Evolutionary conservation across 2,329 filamentous ascomycete species (phyloP), one percentile per base, ranked within the genome.

Genomic region (Aspergillus candidus): DNA sequence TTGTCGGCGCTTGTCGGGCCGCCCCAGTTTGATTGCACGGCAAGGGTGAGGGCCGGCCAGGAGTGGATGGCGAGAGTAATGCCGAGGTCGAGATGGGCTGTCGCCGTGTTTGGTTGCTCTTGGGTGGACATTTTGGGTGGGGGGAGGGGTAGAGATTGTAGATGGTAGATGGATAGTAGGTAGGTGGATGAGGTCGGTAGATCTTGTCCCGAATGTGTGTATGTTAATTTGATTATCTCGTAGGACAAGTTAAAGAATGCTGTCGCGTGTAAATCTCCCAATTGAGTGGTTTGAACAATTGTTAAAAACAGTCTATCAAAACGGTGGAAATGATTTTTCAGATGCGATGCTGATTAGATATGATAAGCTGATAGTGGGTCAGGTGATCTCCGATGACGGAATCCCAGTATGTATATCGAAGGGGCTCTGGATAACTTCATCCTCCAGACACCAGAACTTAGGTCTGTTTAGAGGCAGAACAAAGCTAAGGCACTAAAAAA

Each of bases 11-110:
- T 84, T 60, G 88, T 82, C 33, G 87, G 81, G 2, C 91, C 93
- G 58, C 91, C 93, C 85, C 90, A 95, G 69, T 81, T 76, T 66
- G 88, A 88, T 63, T 86, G 79, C 35, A 96, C 87, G 37, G 93
- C 88, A 61, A 95, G 82, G 38, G 84, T 85, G 42, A 98, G 83
- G 29, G 88, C 84, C 6, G 86, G 83, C 93, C 93, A 98, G 61
- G 86, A 79, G 72, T 90, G 82, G 53, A 98, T 80, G 35, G 84
- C 73, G 63, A 93, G 84, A 64, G 88, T 88, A 57, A 96, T 84
- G 61, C 82, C 86, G 60, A 93, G 84, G 65, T 97, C 93, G 72
- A 97, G 87, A 60, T 81, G 77, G 53, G 75, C 68, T 61, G 83
- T 76, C 56, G 76, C 76, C 56, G 76, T 79, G 57, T 46, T 41